phyloP scores from a whole-genome alignment of 208 protist species.

The Leishmania amazonensis region DNA sequence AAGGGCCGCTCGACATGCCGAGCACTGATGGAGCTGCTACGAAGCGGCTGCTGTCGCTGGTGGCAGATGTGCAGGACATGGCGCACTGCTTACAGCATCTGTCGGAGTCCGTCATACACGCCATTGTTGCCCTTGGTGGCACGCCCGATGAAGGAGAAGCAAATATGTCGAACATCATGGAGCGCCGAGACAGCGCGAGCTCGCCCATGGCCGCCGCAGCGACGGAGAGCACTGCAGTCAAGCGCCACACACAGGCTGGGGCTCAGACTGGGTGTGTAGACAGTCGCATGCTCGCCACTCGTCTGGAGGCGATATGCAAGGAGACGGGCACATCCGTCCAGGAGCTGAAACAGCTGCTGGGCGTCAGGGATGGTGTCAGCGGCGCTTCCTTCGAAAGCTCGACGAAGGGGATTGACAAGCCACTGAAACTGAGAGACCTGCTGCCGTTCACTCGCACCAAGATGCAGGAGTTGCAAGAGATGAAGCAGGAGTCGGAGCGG shows the following conservation, averaged over 20 bases:
- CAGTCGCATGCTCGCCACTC: slow-evolving; percentile 5
- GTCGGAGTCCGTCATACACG: slow-evolving; percentile 31
- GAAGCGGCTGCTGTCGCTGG: slow-evolving; percentile 12
- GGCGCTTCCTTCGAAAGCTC: neutral
- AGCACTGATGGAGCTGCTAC: neutral
- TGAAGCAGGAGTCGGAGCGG: slow-evolving; percentile 41
- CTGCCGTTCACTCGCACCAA: slow-evolving; percentile 38
- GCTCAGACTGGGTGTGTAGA: neutral
- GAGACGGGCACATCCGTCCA: slow-evolving; percentile 46
- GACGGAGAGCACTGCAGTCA: neutral
- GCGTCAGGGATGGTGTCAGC: slow-evolving; percentile 15
- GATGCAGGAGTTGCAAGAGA: slow-evolving; percentile 45
- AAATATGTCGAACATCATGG: neutral
- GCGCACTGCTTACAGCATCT: slow-evolving; percentile 26
- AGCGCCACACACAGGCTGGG: neutral
- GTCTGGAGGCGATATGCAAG: slow-evolving; percentile 35
- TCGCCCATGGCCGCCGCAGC: slow-evolving; percentile 7
- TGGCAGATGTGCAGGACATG: slow-evolving; percentile 31
- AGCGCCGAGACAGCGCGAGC: neutral
- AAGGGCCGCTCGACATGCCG: neutral
- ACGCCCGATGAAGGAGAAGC: neutral
- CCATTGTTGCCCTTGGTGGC: slow-evolving; percentile 28
- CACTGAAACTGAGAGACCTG: slow-evolving; percentile 32
- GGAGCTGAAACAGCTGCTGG: slow-evolving; percentile 36
- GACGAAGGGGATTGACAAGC: neutral